Conservation (phyloP, 495 filamentous ascomycete species). For the Neurospora sp. region DNA sequence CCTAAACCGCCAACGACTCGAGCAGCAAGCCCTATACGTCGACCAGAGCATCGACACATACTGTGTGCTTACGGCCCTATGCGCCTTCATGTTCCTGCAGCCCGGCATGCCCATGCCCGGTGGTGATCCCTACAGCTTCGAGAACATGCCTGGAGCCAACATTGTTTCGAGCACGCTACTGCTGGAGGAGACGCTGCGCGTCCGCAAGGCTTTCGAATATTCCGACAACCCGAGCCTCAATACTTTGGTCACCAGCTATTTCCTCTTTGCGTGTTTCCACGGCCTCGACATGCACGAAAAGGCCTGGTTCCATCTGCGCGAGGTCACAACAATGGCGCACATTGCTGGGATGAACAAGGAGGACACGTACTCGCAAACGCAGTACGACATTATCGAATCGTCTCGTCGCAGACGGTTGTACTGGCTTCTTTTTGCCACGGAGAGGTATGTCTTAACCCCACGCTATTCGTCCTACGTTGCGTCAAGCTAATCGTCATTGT, state of each 20-base stretch:
- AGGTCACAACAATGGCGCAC: constrained; percentile 55
- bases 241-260: constrained; percentile 67
- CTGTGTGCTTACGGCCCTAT: constrained; percentile 68
- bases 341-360: constrained; percentile 55
- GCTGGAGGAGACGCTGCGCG: constrained; percentile 64
- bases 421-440: constrained; percentile 63
- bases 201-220: constrained; percentile 65
- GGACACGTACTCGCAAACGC: constrained; percentile 37
- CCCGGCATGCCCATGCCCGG: constrained; percentile 55
- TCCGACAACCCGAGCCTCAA: constrained; percentile 59
- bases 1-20: constrained; percentile 56
- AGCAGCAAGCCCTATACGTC: constrained; percentile 52
- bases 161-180: constrained; percentile 51
- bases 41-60: constrained; percentile 64
- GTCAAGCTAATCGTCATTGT: constrained; percentile 9
- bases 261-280: constrained; percentile 67
- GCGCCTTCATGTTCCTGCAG: constrained; percentile 79
- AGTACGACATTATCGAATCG: constrained; percentile 44
- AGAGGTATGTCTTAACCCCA: constrained; percentile 43
- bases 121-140: constrained; percentile 42
- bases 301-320: constrained; percentile 64
- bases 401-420: constrained; percentile 51
- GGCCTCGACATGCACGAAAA: constrained; percentile 61
- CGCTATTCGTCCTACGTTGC: background rate
- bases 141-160: constrained; percentile 43